A percentile compares a stretch with the other conserved stretches of the same genome.
These are phyloP conservation scores for Pseudocercospora vitis DNA, from an alignment of 2,329 filamentous ascomycete species.

Conservation along the genomic window DNA sequence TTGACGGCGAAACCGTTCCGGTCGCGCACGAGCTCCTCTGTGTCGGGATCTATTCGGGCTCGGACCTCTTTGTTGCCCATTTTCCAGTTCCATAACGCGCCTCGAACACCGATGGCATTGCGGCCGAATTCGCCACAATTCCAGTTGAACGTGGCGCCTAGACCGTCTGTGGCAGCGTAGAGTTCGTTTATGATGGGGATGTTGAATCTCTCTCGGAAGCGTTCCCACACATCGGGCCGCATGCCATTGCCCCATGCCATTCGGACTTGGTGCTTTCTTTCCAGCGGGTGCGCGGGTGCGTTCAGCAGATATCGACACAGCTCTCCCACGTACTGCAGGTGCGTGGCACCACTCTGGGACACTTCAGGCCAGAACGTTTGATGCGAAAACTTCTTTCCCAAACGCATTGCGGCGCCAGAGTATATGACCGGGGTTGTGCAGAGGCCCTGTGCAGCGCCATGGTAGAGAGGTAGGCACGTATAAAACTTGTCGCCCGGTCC, in stretches of 20 bases:
- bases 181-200: conserved; percentile 38
- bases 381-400: conserved; percentile 79
- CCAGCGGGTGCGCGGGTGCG: conserved; percentile 63
- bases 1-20: conserved; percentile 65
- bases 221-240: conserved; percentile 78
- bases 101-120: conserved; percentile 30
- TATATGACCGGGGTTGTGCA: conserved; percentile 57
- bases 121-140: conserved; percentile 33
- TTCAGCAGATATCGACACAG: conserved; percentile 78
- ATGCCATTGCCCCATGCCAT: conserved; percentile 80
- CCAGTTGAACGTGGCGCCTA: conserved; percentile 31
- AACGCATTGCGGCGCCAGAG: conserved; percentile 63
- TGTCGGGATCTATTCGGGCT: conserved; percentile 67
- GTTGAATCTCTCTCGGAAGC: conserved; percentile 68
- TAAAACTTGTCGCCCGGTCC: conserved; percentile 55
- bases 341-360: conserved; percentile 65
- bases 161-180: conserved; percentile 40
- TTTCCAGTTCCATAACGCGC: conserved; percentile 29
- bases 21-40: conserved; percentile 66
- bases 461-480: conserved; percentile 77
- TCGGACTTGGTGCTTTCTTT: conserved; percentile 68
- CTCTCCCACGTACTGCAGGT: conserved; percentile 83
- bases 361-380: conserved; percentile 75
- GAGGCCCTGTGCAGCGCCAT: conserved; percentile 73
- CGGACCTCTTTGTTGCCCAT: conserved; percentile 49